These are phyloP conservation scores for Hippophae gyantsensis DNA, from an alignment of 306 rosid genomes.

Conservation along the genomic window DNA sequence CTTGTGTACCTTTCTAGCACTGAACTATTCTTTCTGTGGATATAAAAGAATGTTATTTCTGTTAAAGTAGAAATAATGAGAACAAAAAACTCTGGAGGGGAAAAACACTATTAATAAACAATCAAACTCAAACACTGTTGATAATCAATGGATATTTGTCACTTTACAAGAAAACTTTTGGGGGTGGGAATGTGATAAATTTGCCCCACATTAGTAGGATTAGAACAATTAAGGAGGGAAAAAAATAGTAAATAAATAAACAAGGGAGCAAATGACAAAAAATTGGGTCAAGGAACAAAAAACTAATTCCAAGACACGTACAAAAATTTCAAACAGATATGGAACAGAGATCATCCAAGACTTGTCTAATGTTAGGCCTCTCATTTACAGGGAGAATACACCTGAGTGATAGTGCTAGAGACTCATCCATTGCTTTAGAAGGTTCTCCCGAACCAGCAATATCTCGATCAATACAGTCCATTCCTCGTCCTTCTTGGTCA, in stretches of 20 bases:
- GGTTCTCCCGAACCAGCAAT: slow-evolving; percentile 82
- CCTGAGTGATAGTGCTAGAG: slow-evolving; percentile 72
- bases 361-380: slow-evolving; percentile 99
- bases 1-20: not conserved
- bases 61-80: not conserved
- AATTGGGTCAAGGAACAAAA: slow-evolving; percentile 71
- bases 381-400: slow-evolving; percentile 98
- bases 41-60: not conserved
- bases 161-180: slow-evolving; percentile 69
- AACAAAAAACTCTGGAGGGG: slow-evolving; percentile 10
- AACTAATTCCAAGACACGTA: slow-evolving; percentile 75
- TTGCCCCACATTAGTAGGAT: slow-evolving; percentile 58
- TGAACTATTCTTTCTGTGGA: not conserved
- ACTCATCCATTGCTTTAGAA: slow-evolving; percentile 64
- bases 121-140: slow-evolving; percentile 60
- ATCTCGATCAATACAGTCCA: slow-evolving; percentile 93
- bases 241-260: slow-evolving; percentile 27
- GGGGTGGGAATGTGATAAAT: slow-evolving; percentile 47
- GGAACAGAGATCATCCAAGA: slow-evolving; percentile 74
- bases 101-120: slow-evolving; percentile 21
- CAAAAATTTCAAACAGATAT: slow-evolving; percentile 62
- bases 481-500: slow-evolving; percentile 85
- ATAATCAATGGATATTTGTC: slow-evolving; percentile 51
- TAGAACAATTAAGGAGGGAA: slow-evolving; percentile 44
- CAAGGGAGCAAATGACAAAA: slow-evolving; percentile 33